These are phyloP conservation scores for Ophiocordyceps sinensis DNA, from an alignment of 2,329 filamentous ascomycete genomes.

Conservation along the genomic window DNA sequence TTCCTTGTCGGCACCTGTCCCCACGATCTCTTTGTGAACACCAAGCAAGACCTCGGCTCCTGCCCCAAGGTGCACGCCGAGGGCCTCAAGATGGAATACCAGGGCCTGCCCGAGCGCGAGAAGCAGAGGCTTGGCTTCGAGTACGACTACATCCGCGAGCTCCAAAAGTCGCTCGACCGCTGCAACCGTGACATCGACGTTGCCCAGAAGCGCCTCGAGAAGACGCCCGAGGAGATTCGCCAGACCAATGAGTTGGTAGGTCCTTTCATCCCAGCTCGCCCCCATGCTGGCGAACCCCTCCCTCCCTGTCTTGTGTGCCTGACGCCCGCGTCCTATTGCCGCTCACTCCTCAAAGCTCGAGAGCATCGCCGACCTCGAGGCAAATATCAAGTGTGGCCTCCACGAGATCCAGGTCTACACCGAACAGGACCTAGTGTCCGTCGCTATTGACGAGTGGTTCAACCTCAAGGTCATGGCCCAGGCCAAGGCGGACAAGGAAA, in stretches of 20 bases:
- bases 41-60: constrained; percentile 85
- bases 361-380: constrained; percentile 65
- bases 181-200: constrained; percentile 89
- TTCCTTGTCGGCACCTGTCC: constrained; percentile 90
- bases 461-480: constrained; percentile 68
- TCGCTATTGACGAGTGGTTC: constrained; percentile 78
- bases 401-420: constrained; percentile 47
- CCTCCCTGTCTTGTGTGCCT: no score
- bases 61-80: constrained; percentile 85
- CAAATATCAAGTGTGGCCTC: constrained; percentile 67
- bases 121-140: constrained; percentile 78
- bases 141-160: constrained; percentile 90
- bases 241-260: constrained; percentile 74
- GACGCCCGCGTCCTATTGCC: no score
- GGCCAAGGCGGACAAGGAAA: constrained; percentile 69
- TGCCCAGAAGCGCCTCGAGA: constrained; percentile 81
- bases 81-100: constrained; percentile 78
- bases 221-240: constrained; percentile 92
- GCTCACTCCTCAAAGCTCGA: constrained; percentile 38
- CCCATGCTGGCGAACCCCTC: no score
- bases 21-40: constrained; percentile 98
- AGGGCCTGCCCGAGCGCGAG: constrained; percentile 54
- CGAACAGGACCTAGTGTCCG: constrained; percentile 43
- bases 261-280: not conserved
- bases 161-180: constrained; percentile 92